Base-by-base conservation (phyloP, 2,329 filamentous ascomycete species). In the Botrytis elliptica region DNA sequence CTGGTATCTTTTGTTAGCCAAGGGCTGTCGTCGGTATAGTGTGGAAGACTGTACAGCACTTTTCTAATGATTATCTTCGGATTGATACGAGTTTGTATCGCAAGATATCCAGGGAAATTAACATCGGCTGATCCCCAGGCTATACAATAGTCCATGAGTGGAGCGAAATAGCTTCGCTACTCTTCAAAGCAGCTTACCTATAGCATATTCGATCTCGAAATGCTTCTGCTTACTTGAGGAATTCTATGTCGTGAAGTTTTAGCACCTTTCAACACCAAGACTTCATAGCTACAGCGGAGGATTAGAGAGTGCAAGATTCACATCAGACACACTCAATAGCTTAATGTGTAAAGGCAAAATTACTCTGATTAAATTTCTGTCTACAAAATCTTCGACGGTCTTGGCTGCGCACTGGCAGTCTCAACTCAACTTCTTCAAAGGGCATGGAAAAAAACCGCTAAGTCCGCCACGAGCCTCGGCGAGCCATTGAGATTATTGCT, bases 391-490 rank as follows among this genome's bases (percentile, higher is more conserved):
- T n/a, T n/a, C 2, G 25, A 52, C 12, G 25, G 4, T 7, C 7
- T 7, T n/a, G 49, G 12, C 0, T 16, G 12, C 5, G 5, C 2
- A 55, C 12, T n/a, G 22, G 12, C 10, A 52, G 22, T n/a, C 49
- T 52, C 12, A 6, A 12, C 4, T 52, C 10, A n/a, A 3, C 14
- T n/a, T n/a, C 14, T n/a, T 2, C 3, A 7, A 52, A 7, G 49
- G 1, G 7, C 5, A n/a, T 55, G 25, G 5, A n/a, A 16, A 55
- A 5, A 16, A n/a, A 3, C 2, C n/a, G 5, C 7, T 1, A n/a
- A 55, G 25, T n/a, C 12, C 5, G 25, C 49, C 49, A 55, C 25
- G 5, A n/a, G 12, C 12, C n/a, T 16, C 1, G 0, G 49, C 49
- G 10, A 16, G 25, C 25, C 10, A n/a, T 7, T 16, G 12, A n/a